Evolutionary conservation across 805 yeast genomes (phyloP), one percentile per base, ranked within the genome.

Genomic region (Metschnikowia kunwiensis): DNA sequence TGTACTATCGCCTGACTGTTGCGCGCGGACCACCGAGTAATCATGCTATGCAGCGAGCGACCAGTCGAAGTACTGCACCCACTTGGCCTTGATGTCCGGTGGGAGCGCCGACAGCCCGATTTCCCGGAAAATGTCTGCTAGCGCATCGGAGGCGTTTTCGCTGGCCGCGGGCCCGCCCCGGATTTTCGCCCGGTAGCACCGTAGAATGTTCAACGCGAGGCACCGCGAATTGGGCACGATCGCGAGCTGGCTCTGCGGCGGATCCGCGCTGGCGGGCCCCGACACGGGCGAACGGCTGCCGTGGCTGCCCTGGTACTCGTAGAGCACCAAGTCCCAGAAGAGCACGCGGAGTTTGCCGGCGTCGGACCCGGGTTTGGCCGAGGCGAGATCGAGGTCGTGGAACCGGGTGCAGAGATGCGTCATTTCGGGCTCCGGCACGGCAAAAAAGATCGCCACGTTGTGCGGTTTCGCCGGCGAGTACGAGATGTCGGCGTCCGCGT

Each of bases 241-340:
- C 10, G 32, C 30, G 7, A 13, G 27, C 7, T n/a, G n/a, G 7
- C 10, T 3, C 2, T 26, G 9, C 7, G 11, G 28, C 19, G 17
- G 9, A 12, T 2, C 11, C 2, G 17, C 10, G 32, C 30, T 5
- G 15, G 27, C 7, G 7, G n/a, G 7, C 10, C 5, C 2, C 14
- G 9, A 12, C 9, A 18, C 19, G 17, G 9, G 7, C 2, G 10
- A 4, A 5, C 12, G 7, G 23, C 20, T 5, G n/a, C 13, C 22
- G n/a, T n/a, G 26, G 8, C 19, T 32, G 4, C 13, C 27, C 9
- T 32, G 28, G 35, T 57, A 54, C 18, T 60, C 55, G 11, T 44
- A 30, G 34, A 54, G 56, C 11, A 65, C 55, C 22, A 61, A 40
- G 18, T 49, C 44, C 68, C 69, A 65, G 12, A 61, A 42, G n/a